Evolutionary conservation across 257 asterid species (phyloP).

Genomic region (Solanum chiquidenum): DNA sequence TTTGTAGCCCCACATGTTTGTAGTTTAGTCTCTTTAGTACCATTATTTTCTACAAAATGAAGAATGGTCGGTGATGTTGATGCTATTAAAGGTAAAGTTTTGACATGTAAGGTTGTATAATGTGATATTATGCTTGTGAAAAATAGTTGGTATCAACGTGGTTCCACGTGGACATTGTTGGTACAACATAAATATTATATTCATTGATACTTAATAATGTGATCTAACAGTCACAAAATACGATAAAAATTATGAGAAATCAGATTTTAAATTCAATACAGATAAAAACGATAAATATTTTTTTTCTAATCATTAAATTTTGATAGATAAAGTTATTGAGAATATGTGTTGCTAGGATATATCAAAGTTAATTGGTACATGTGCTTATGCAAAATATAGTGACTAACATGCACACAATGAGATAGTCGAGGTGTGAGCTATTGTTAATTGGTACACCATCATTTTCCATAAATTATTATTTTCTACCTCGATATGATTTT

Average conservation of each 20-base stretch:
- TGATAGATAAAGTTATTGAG: background rate
- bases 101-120: background rate
- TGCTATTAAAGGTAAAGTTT: background rate
- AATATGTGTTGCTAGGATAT: background rate
- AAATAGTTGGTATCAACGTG: background rate
- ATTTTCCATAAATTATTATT: background rate
- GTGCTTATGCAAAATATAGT: background rate
- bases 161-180: background rate
- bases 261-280: background rate
- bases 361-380: background rate
- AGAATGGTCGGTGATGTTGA: background rate
- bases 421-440: rapidly evolving
- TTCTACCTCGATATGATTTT: background rate
- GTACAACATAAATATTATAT: background rate
- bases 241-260: background rate
- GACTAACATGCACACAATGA: background rate
- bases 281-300: rapidly evolving
- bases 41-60: background rate
- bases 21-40: background rate
- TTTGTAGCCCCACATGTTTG: background rate
- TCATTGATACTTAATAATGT: background rate
- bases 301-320: background rate
- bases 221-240: background rate
- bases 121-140: background rate
- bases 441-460: background rate